Conservation (phyloP, 257 asterid genomes). For the Haberlea rhodopensis region DNA sequence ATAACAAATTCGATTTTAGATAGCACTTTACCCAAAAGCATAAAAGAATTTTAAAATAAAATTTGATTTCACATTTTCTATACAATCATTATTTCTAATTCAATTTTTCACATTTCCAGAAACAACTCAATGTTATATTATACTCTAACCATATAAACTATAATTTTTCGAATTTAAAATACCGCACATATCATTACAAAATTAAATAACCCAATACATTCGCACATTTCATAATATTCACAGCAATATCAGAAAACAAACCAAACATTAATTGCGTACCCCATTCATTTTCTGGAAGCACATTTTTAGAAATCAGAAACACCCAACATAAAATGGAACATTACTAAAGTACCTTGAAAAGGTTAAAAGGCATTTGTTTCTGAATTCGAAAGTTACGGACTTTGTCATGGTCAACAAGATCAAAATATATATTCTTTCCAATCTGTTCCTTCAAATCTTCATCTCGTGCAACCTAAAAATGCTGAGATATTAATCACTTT, state of each 20-base stretch:
- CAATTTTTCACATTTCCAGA: background rate
- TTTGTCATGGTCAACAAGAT: conserved; percentile 89
- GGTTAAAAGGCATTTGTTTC: conserved; percentile 61
- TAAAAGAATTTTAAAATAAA: background rate
- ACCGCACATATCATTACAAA: background rate
- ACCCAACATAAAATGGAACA: conserved; percentile 3
- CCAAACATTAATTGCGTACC: background rate
- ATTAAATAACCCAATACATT: background rate
- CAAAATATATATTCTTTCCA: conserved; percentile 80
- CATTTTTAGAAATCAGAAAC: background rate
- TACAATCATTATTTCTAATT: background rate
- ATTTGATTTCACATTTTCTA: background rate
- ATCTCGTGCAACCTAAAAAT: conserved; percentile 74
- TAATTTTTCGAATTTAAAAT: background rate
- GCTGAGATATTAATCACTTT: conserved; percentile 7
- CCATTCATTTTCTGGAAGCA: background rate
- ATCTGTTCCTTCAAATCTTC: conserved; percentile 67
- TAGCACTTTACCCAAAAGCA: background rate
- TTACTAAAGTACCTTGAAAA: conserved; percentile 57
- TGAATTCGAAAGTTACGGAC: conserved; percentile 75
- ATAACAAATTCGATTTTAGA: conserved; percentile 17
- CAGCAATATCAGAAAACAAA: background rate
- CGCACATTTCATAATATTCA: background rate
- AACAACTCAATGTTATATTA: background rate
- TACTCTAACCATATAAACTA: background rate